Evolutionary conservation across 768 basidiomycete genomes (phyloP), one percentile per base, ranked within the genome.

Genomic region (Pulveroboletus frians): DNA sequence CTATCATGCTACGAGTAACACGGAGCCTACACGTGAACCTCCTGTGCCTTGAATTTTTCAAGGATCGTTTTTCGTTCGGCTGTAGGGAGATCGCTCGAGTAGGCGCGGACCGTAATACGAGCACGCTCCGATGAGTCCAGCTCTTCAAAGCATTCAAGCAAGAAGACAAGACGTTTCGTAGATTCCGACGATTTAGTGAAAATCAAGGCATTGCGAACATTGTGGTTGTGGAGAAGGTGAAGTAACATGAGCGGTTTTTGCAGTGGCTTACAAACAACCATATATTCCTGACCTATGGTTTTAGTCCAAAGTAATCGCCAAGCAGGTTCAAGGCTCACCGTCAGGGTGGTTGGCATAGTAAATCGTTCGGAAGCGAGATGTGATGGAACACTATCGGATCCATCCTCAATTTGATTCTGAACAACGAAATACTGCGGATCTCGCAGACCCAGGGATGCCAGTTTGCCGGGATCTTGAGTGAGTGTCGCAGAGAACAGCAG

Each of bases 111-210:
- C 2, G 79, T 70, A 9, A 81, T 60, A 9, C 53, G 58, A 39
- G 53, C 50, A 42, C 57, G 55, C 30, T 55, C 56, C 14, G 43
- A 37, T 6, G 53, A 51, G 8, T 57, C 68, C 17, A 79, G 73
- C 14, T 74, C 72, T 69, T 92, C 84, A 56, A 96, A 93, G 57
- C 86, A 85, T 21, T 85, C 79, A 55, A 97, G 81, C 10, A 97
- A 74, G 35, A 76, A 79, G 23, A 93, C 84, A 7, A 98, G 81
- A 9, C 95, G 80, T 4, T 75, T 72, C 0, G 93, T 89, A 0
- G 91, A 92, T 63, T 98, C 94, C 5, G 94, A 85, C 0, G 88
- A 92, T 69, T 97, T 98, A n/a, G 95, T 96, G 71, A 99, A 99
- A 27, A 96, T 84, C 30, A 99, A 74, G 0, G 85, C 88, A 50